These are phyloP conservation scores for Boechera stricta DNA, from an alignment of 345 rosid genomes.

Conservation along the genomic window DNA sequence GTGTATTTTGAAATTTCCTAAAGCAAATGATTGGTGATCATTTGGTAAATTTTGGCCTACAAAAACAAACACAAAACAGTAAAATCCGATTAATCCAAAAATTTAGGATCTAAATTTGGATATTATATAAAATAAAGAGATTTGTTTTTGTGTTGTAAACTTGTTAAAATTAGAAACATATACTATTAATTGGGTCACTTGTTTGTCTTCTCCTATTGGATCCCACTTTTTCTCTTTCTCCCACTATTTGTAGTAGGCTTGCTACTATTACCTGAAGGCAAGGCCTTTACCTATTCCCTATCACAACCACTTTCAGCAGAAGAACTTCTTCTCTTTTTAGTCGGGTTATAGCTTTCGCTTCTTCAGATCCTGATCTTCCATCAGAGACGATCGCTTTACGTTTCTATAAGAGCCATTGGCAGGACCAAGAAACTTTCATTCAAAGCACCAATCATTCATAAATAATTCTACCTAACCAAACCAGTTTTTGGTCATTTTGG, in stretches of 20 bases:
- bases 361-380: no score
- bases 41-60: background rate
- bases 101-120: background rate
- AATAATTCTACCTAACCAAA: no score
- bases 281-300: no score
- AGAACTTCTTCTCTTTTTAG: no score
- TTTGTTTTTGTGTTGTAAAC: background rate
- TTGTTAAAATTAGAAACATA: background rate
- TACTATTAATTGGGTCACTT: background rate
- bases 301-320: no score
- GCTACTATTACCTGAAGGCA: no score
- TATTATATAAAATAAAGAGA: background rate
- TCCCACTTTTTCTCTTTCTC: background rate
- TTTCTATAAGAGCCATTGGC: no score
- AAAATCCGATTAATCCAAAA: background rate
- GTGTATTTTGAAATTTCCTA: background rate
- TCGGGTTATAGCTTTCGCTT: no score
- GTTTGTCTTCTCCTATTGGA: background rate
- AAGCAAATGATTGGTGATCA: slow-evolving; percentile 24
- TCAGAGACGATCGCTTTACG: no score
- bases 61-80: background rate
- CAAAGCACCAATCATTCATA: no score
- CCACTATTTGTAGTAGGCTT: background rate
- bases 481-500: no score
- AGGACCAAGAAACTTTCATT: no score